Base-by-base conservation (phyloP, 129 eudicot genomes). In the Sambucus nigra region DNA sequence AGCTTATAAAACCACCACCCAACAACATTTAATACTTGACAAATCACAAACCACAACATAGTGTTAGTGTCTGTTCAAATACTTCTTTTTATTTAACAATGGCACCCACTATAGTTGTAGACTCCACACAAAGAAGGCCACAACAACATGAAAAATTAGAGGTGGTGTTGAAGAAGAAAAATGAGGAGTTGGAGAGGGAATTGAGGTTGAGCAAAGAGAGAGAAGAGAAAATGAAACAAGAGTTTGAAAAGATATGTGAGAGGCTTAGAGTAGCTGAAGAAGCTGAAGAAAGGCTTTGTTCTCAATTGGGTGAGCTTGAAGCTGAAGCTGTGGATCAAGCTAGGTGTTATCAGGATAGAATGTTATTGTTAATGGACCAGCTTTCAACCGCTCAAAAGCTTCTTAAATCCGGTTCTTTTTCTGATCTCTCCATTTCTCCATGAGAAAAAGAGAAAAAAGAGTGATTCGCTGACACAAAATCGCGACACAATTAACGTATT, bases 261-360 rank as follows among this genome's bases (percentile, higher is more conserved):
- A 69, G 76, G 57, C 63, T 82, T 27, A 57, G 54, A 32, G 77
- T 76, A 15, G 87, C 91, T 27, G 95, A 81, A 73, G 95, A 78
- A 25, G 95, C 87, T 1, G 92, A 86, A 72, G 95, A 86, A 77
- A 69, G 75, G 33, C 87, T 86, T 15, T 78, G 92, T 27, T 60
- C 70, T 9, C 87, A 86, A 59, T 78, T 86, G 0, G 87, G 92
- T 3, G 92, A 81, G 41, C 73, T 78, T 9, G 95, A 86, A 62
- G 95, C 84, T 1, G 95, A 86, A 38, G 75, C 84, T 22, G 81
- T 78, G 5, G 81, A 78, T 20, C 92, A 81, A 48, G 87, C 87
- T 13, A 76, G 80, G 0, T 69, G 56, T 2, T 76, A 75, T 63
- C 64, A 63, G 10, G 66, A 64, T 0, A 73, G 66, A 3, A 5